phyloP scores from a whole-genome alignment of 2,329 filamentous ascomycete genomes.

The Exophiala calicioides region DNA sequence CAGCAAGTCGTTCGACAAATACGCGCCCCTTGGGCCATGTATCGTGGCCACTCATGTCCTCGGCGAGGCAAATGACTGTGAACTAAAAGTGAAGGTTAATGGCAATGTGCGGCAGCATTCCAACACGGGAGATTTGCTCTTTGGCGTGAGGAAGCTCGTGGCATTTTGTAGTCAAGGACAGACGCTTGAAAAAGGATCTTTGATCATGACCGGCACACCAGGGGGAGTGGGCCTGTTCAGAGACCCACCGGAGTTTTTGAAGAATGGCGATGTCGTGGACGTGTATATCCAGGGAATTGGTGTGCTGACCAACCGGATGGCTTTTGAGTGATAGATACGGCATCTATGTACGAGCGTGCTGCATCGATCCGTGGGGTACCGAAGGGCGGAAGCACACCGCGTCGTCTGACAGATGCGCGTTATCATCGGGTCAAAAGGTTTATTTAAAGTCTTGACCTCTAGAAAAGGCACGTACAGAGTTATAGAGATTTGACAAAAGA shows the following conservation, averaged over 20 bases:
- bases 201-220: constrained; percentile 45
- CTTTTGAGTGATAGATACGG: no score
- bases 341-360: no score
- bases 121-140: constrained; percentile 40
- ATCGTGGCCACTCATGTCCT: constrained; percentile 39
- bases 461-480: no score
- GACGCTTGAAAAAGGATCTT: constrained; percentile 39
- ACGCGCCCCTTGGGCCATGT: constrained; percentile 46
- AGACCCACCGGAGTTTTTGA: constrained; percentile 39
- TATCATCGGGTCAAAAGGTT: no score
- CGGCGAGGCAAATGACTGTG: constrained; percentile 38
- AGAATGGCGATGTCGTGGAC: constrained; percentile 39
- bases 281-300: no score
- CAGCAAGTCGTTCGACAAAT: constrained; percentile 42
- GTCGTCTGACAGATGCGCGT: no score
- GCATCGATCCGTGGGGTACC: no score
- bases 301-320: no score
- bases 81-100: no score
- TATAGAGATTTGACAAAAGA: no score
- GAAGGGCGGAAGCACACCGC: no score
- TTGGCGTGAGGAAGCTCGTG: constrained; percentile 38
- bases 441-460: no score
- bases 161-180: constrained; percentile 38
- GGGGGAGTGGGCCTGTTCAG: constrained; percentile 45
- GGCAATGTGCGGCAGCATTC: constrained; percentile 39